phyloP scores from a whole-genome alignment of 148 eudicot species.

The Chenopodium formosanum region DNA sequence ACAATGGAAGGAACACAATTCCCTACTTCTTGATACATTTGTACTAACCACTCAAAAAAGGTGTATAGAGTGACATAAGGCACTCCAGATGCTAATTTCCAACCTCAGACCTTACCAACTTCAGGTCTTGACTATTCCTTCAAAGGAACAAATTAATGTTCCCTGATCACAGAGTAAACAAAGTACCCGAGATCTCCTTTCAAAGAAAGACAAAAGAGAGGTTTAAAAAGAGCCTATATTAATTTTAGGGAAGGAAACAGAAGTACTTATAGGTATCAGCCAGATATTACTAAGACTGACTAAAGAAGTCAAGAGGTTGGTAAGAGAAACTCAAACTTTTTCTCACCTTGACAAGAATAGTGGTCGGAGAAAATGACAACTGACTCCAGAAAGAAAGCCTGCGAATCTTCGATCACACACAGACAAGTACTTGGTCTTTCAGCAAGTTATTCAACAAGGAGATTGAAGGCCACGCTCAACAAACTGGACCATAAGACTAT shows the following conservation, averaged over 20 bases:
- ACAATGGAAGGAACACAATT: background rate
- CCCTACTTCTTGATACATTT: background rate
- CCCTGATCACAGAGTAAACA: slow-evolving; percentile 10
- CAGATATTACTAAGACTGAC: background rate
- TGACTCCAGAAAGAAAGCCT: background rate
- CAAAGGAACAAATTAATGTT: slow-evolving; percentile 1
- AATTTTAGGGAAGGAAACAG: background rate
- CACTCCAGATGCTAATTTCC: background rate
- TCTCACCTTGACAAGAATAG: background rate
- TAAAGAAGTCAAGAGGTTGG: background rate
- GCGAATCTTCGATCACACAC: background rate
- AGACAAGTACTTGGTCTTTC: slow-evolving; percentile 4
- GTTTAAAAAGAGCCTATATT: background rate
- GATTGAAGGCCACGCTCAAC: slow-evolving; percentile 29
- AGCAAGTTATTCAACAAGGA: slow-evolving; percentile 17
- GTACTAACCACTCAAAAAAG: background rate
- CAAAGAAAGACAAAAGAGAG: background rate
- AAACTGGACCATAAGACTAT: slow-evolving; percentile 23
- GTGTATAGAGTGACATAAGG: background rate
- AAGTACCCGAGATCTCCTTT: slow-evolving; percentile 8
- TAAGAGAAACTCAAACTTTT: too few relatives aligned
- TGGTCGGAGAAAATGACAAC: background rate
- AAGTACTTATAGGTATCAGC: background rate
- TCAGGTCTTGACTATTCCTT: slow-evolving; percentile 5
- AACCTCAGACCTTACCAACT: slow-evolving; percentile 9